A percentile compares a stretch with the other conserved stretches of the same genome.
phyloP scores from a whole-genome alignment of 768 basidiomycete species.

The Leccinellum albellum region DNA sequence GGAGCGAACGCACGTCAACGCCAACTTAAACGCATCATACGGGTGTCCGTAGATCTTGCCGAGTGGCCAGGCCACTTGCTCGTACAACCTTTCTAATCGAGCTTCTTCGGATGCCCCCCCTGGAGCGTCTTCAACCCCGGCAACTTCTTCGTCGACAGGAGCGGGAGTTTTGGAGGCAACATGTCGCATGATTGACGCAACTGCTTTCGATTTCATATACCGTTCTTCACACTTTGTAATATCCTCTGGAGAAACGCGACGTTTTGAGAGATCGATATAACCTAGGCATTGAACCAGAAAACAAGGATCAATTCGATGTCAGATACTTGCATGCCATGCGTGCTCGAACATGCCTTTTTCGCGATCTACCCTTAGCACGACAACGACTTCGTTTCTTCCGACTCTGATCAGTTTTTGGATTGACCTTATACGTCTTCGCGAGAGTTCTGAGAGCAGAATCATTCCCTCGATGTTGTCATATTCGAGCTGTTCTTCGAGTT shows the following conservation, averaged over 20 bases:
- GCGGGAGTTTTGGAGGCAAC: slow-evolving; percentile 67
- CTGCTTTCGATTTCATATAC: slow-evolving; percentile 96
- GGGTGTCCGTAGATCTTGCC: slow-evolving; percentile 91
- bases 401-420: slow-evolving; percentile 98
- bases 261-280: slow-evolving; percentile 98
- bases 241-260: slow-evolving; percentile 96
- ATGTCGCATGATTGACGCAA: slow-evolving; percentile 89
- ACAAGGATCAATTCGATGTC: not conserved
- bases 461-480: slow-evolving; percentile 99
- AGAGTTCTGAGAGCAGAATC: slow-evolving; percentile 98
- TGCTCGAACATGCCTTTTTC: slow-evolving; percentile 73
- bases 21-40: slow-evolving; percentile 96
- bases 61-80: slow-evolving; percentile 89
- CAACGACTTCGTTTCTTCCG: slow-evolving; percentile 97
- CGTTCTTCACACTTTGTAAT: slow-evolving; percentile 98
- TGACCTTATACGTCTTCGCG: slow-evolving; percentile 90
- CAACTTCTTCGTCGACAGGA: slow-evolving; percentile 24
- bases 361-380: slow-evolving; percentile 96
- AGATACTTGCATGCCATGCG: not conserved
- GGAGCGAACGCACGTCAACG: slow-evolving; percentile 68
- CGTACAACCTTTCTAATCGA: slow-evolving; percentile 82
- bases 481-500: slow-evolving; percentile 64
- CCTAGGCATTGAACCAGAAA: slow-evolving; percentile 43
- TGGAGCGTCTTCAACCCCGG: slow-evolving; percentile 17
- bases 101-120: slow-evolving; percentile 63